A percentile compares a stretch with the other conserved stretches of the same genome.
These are phyloP conservation scores for Styphnolobium japonicum DNA, from an alignment of 306 rosid genomes.

Conservation along the genomic window DNA sequence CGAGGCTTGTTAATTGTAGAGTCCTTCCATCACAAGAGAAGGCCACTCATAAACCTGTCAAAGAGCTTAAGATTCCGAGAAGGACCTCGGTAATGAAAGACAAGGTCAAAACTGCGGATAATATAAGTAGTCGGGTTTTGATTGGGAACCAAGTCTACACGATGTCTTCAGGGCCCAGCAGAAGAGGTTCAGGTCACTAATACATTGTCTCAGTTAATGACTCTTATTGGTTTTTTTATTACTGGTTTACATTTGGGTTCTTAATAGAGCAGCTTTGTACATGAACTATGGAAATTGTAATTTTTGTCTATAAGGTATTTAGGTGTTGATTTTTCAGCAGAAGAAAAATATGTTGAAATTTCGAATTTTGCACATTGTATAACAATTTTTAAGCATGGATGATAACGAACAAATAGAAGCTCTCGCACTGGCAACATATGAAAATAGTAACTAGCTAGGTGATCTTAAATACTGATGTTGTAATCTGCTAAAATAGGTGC, in stretches of 20 bases:
- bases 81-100: not conserved
- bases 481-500: not conserved
- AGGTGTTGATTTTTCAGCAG: conserved; percentile 1
- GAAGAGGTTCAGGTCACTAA: conserved; percentile 83
- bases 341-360: not conserved
- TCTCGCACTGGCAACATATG: not conserved
- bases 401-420: not conserved
- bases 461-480: not conserved
- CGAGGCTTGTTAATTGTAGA: conserved; percentile 36
- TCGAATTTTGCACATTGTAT: not conserved
- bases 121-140: conserved; percentile 26
- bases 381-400: not conserved
- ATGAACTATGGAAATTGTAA: conserved; percentile 24
- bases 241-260: not conserved
- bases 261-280: conserved; percentile 26
- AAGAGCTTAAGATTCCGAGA: not conserved
- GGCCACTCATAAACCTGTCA: conserved; percentile 12
- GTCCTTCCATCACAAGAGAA: conserved; percentile 27
- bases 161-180: conserved; percentile 82
- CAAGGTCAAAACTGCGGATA: not conserved
- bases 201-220: not conserved
- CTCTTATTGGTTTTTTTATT: not conserved
- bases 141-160: conserved; percentile 34
- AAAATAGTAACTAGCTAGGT: not conserved
- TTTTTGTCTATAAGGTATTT: conserved; percentile 26